Percentiles rank a stretch among this genome's conserved stretches.
phyloP scores from a whole-genome alignment of 2,329 filamentous ascomycete genomes.

The Beauveria sp. region DNA sequence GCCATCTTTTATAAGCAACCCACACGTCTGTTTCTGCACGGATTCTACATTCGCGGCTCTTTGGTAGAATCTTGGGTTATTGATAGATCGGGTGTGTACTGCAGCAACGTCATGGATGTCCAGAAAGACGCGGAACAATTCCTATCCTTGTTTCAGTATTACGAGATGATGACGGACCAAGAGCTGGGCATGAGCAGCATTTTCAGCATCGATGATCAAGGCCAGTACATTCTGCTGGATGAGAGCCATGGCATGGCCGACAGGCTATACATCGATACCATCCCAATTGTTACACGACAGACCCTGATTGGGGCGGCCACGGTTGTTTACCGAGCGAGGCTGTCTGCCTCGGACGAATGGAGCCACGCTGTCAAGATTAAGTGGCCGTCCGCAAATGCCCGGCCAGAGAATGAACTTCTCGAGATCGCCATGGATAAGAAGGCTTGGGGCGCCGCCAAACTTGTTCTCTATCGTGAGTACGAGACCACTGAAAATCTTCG shows the following conservation, averaged over 20 bases:
- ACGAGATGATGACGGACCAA: not conserved
- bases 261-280: not conserved
- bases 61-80: not conserved
- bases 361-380: slow-evolving; percentile 3
- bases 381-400: not conserved
- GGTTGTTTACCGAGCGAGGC: not conserved
- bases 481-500: not conserved
- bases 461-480: not conserved
- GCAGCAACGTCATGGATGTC: not conserved
- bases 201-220: not conserved
- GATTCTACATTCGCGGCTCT: not conserved
- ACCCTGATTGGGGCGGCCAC: not conserved
- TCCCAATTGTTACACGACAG: not conserved
- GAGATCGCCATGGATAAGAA: not conserved
- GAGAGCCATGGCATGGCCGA: not conserved
- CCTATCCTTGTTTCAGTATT: not conserved
- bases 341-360: not conserved
- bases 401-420: not conserved
- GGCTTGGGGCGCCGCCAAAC: not conserved
- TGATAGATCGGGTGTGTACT: not conserved
- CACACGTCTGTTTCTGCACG: slow-evolving; percentile 1
- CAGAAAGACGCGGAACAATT: not conserved
- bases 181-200: not conserved
- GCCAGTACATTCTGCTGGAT: not conserved
- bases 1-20: not conserved